Percentiles rank a stretch among this genome's conserved stretches.
These are phyloP conservation scores for Chytriomyces hyalinus DNA, from an alignment of 192 early-diverging fungal species.

Conservation along the genomic window DNA sequence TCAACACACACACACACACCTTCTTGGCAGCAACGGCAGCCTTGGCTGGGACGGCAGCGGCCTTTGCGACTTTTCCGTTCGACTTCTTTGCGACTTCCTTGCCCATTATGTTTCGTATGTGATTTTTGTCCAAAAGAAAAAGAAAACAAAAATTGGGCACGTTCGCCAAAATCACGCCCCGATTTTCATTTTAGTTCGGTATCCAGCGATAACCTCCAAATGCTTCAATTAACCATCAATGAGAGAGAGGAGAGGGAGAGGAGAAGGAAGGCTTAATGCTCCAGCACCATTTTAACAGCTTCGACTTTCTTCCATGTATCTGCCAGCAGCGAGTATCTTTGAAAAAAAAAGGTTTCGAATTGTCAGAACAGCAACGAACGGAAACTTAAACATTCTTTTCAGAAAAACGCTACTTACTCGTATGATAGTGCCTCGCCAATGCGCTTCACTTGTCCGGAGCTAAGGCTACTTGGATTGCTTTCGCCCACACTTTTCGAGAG, in stretches of 20 bases:
- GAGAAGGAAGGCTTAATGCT: not conserved
- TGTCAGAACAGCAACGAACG: not conserved
- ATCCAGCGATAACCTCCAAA: not conserved
- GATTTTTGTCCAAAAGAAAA: too few species aligned
- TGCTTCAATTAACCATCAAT: not conserved
- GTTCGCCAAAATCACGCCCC: not conserved
- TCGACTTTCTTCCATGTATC: slow-evolving; percentile 33
- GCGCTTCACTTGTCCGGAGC: not conserved
- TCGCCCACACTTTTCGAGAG: not conserved
- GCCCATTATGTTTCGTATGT: not conserved
- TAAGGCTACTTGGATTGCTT: not conserved
- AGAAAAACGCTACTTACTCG: slow-evolving; percentile 8
- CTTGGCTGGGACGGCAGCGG: not conserved
- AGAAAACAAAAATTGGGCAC: not conserved
- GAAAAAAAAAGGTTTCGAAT: not conserved
- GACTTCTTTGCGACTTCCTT: slow-evolving; percentile 20
- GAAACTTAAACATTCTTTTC: not conserved
- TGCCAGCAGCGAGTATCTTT: slow-evolving; percentile 21
- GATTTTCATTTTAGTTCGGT: too few species aligned
- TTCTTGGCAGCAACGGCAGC: slow-evolving; percentile 15
- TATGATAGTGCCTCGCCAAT: slow-evolving; percentile 10
- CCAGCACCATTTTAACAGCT: not conserved
- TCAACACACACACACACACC: not conserved
- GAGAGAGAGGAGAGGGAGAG: not conserved
- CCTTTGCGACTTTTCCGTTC: not conserved